Evolutionary conservation across 495 filamentous ascomycete genomes (phyloP), one percentile per base, ranked within the genome.

Genomic region (Lophiotrema nucula): DNA sequence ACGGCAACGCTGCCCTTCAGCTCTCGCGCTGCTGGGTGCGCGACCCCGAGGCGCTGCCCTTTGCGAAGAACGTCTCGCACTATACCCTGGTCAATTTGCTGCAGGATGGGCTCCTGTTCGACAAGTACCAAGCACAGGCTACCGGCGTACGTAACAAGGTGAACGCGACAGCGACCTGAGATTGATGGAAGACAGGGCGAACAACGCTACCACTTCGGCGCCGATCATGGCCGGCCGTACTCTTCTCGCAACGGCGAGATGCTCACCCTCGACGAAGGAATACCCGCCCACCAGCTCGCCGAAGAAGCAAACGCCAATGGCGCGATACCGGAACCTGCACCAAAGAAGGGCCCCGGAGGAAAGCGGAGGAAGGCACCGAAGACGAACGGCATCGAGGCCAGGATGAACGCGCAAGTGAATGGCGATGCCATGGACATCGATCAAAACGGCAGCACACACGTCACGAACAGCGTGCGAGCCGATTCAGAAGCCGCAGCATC

Each of bases 91-190:
- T 73, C 31, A 52, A 56, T 21, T 48, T 75, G 16, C 53, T 74
- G 12, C 70, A 72, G 41, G 69, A 74, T 59, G 73, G 70, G n/a
- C 59, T 75, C 15, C 60, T 31, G 28, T 56, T 70, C 48, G 73
- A 75, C 49, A 56, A 70, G 37, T 50, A 72, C 24, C 49, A 53
- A 25, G 53, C 68, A 25, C 39, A 61, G 26, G 53, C 53, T 12
- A 44, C 37, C 24, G 46, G 59, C 16, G 56, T 55, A 61, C 6
- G 64, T n/a, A n/a, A n/a, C n/a, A n/a, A n/a, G n/a, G n/a, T n/a
- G n/a, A n/a, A n/a, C n/a, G n/a, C n/a, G n/a, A n/a, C n/a, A n/a
- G n/a, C n/a, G n/a, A n/a, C 31, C 15, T 15, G 15, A 8, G 31
- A 15, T 15, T 35, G 15, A 35, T 15, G 15, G 31, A 35, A 8